Evolutionary conservation across 208 protist genomes (phyloP), one percentile per base, ranked within the genome.

Genomic region (Trypanosoma congolense): DNA sequence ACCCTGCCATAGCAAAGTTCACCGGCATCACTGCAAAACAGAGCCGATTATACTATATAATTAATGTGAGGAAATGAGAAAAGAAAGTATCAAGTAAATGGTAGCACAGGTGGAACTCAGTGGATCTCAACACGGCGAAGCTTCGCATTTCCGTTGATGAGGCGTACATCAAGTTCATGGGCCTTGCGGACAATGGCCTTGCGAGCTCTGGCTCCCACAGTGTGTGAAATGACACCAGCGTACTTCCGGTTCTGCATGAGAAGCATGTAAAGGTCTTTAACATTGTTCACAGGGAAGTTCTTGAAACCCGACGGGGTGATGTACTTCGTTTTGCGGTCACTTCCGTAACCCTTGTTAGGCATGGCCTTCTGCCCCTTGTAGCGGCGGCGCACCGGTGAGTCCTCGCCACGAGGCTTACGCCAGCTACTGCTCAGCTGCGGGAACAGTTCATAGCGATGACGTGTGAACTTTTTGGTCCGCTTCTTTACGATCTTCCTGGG

Each of bases 191-290:
- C 78, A 72, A 99, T 99, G 24, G 90, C 87, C 82, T 98, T 97
- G 76, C 97, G 92, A 48, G 83, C 85, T 65, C 90, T 89, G 48
- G 96, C 94, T 30, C 95, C 97, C 35, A 99, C 93, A 56, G 84
- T 96, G 84, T 93, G 74, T 44, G 85, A 86, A 79, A 99, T 99
- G 63, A 99, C 95, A 51, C 97, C 98, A 52, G 95, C 93, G 87
- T 99, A 99, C 83, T 96, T 99, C 65, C 96, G 92, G 97, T 99
- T 99, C 77, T 99, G 97, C 98, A 99, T 99, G 24, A 99, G 77
- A 25, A 99, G 95, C 77, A 99, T 90, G 78, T 99, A 97, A 45
- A 99, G 88, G 59, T 99, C 98, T 73, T 96, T 76, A 52, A 96
- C 84, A 61, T 94, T 98, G 75, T 79, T 75, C 53, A 98, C 87